phyloP scores from a whole-genome alignment of 1,139 yeast species.

The Torulaspora pretoriensis region DNA sequence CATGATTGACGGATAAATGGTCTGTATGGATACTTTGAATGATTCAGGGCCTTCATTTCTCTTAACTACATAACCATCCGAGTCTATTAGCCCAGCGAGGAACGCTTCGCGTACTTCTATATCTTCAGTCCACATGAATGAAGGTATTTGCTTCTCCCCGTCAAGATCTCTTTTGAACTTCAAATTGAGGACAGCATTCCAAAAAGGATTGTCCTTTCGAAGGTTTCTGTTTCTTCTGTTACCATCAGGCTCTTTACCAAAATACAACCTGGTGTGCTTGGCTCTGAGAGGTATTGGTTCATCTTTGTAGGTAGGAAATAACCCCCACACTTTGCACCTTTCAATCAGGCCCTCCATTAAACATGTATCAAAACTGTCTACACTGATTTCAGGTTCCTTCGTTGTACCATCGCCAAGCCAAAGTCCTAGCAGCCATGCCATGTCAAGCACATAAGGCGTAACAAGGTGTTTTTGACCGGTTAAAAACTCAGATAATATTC shows the following conservation, averaged over 20 bases:
- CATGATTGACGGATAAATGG: slow-evolving; percentile 35
- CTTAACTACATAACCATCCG: slow-evolving; percentile 37
- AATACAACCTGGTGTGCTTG: slow-evolving; percentile 27
- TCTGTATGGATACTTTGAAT: slow-evolving; percentile 33
- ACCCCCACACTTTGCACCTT: slow-evolving; percentile 27
- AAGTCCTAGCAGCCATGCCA: slow-evolving; percentile 38
- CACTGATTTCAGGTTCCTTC: slow-evolving; percentile 30
- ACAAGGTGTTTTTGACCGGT: slow-evolving; percentile 25
- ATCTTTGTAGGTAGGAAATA: slow-evolving; percentile 24
- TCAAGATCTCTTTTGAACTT: slow-evolving; percentile 23
- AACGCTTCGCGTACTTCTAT: slow-evolving; percentile 41
- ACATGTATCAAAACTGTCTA: slow-evolving; percentile 28
- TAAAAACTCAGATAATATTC: slow-evolving; percentile 23
- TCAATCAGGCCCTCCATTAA: slow-evolving; percentile 26
- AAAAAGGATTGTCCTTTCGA: slow-evolving; percentile 28
- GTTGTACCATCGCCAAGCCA: slow-evolving; percentile 34
- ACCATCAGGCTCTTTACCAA: slow-evolving; percentile 18
- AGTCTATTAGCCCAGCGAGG: slow-evolving; percentile 43
- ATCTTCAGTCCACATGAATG: slow-evolving; percentile 30
- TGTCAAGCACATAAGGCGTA: slow-evolving; percentile 22
- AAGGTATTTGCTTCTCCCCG: slow-evolving; percentile 31
- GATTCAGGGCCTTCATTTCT: slow-evolving; percentile 19
- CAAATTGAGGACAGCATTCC: slow-evolving; percentile 22
- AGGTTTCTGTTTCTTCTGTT: slow-evolving; percentile 19
- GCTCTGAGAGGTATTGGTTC: slow-evolving; percentile 24